Base-by-base conservation (phyloP, 805 yeast species). In the Pichia deserticola region DNA sequence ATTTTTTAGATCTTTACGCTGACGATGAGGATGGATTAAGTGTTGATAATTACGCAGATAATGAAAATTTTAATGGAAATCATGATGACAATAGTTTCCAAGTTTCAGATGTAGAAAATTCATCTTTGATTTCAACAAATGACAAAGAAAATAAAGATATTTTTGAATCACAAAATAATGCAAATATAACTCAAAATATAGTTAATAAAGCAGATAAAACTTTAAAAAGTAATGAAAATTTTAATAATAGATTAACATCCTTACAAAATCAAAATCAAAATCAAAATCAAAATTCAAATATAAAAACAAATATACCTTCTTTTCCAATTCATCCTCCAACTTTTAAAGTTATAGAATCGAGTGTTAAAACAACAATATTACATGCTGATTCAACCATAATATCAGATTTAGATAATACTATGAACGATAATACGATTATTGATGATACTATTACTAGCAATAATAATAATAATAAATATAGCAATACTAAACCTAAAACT, bases 1-100 rank as follows among this genome's bases (percentile, higher is more conserved):
- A 48, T 43, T 42, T 48, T 30, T 20, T 48, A 13, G 47, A 48
- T 33, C 35, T 48, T 7, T 48, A 48, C 33, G 50, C 50, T 5
- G 50, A 48, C 25, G 50, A 48, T 0, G 39, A 8, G 5, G 32
- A 36, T 35, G 38, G 12, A 5, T 2, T 7, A 5, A 20, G 5
- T 11, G 5, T 5, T 9, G 20, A 3, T 36, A 29, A 36, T 11
- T 13, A n/a, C 10, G 39, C 12, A 35, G 11, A 28, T 25, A 3
- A 25, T n/a, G 9, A 13, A 25, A 38, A 38, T 28, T 8, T 28
- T 8, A 20, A 27, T 20, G 28, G 5, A 36, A 36, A 20, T 13
- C 12, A 35, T 6, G 10, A 11, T 12, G 36, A 3, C 32, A 30
- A 9, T 7, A 9, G 9, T 30, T 6, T 20, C 20, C 20, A 30